Evolutionary conservation across 192 early-diverging fungal genomes (phyloP).

Genomic region (Coemansia sp.): DNA sequence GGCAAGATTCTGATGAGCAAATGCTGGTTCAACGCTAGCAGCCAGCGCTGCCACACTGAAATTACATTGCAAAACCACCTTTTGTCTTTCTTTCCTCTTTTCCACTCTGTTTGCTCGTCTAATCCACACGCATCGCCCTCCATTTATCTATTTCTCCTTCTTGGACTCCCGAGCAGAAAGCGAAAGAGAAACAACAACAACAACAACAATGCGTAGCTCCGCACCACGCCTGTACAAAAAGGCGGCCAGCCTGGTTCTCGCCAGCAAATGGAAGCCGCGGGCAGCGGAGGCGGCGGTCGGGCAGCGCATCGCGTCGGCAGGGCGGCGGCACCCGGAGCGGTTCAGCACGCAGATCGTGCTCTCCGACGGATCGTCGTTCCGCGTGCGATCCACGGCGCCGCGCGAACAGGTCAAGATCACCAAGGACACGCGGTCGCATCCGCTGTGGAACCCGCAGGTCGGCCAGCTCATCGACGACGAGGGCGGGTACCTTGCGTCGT

Average conservation of each 20-base stretch:
- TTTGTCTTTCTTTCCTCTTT: no score
- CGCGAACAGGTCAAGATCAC: constrained; percentile 80
- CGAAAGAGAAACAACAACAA: no score
- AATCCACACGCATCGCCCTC: no score
- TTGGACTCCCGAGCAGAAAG: no score
- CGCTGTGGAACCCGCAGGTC: constrained; percentile 86
- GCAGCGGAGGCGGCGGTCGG: neutral
- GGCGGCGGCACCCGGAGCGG: constrained; percentile 61
- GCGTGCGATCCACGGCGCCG: constrained; percentile 81
- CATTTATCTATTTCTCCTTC: no score
- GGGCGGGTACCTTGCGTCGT: constrained; percentile 78
- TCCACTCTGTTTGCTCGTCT: no score
- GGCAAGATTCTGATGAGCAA: no score
- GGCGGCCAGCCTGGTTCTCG: constrained; percentile 26
- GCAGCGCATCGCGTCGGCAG: neutral
- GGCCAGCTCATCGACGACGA: constrained; percentile 66
- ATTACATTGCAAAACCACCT: no score
- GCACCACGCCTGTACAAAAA: constrained; percentile 19
- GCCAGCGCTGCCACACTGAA: no score
- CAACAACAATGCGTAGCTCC: neutral
- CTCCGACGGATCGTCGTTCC: constrained; percentile 87
- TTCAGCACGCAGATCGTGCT: constrained; percentile 85
- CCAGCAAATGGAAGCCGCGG: constrained; percentile 49
- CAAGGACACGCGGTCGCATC: constrained; percentile 91
- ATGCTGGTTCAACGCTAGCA: no score